phyloP scores from a whole-genome alignment of 202 grass and related monocot species.

The Cymbopogon flexuosus region DNA sequence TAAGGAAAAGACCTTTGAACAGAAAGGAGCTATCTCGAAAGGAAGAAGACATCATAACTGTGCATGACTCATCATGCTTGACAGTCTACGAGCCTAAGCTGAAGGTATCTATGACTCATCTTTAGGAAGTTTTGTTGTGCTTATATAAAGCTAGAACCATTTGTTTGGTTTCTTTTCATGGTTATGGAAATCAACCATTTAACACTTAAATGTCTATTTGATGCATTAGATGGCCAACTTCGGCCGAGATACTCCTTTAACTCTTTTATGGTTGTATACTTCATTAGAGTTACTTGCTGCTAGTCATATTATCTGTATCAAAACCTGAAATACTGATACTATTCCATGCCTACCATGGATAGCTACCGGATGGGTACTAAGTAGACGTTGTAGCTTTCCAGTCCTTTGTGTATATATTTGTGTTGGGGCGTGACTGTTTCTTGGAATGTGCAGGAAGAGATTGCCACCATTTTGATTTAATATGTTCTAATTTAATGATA shows the following conservation, averaged over 20 bases:
- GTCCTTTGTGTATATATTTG: neutral
- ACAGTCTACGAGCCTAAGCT: slow-evolving; percentile 92
- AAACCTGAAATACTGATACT: neutral
- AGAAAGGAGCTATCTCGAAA: slow-evolving; percentile 95
- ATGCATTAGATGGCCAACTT: slow-evolving; percentile 12
- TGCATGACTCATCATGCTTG: slow-evolving; percentile 68
- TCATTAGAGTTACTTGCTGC: neutral
- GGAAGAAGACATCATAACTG: slow-evolving; percentile 87
- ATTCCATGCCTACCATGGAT: neutral
- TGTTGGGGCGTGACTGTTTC: neutral
- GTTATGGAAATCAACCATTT: slow-evolving; percentile 15
- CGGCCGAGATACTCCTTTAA: neutral
- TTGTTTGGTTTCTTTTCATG: slow-evolving; percentile 3
- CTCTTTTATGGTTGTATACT: slow-evolving; percentile 21
- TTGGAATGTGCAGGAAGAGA: slow-evolving; percentile 15
- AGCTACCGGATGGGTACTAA: neutral
- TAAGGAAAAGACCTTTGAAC: slow-evolving; percentile 93
- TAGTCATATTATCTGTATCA: neutral
- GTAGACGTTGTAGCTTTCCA: slow-evolving; percentile 8
- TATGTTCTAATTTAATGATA: neutral
- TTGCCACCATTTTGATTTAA: neutral
- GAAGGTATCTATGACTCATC: slow-evolving; percentile 51
- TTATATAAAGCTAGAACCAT: neutral
- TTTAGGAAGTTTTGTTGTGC: neutral
- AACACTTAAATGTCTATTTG: neutral